Evolutionary conservation across 768 basidiomycete genomes (phyloP), one percentile per base, ranked within the genome.

Genomic region (Collybia nuda): DNA sequence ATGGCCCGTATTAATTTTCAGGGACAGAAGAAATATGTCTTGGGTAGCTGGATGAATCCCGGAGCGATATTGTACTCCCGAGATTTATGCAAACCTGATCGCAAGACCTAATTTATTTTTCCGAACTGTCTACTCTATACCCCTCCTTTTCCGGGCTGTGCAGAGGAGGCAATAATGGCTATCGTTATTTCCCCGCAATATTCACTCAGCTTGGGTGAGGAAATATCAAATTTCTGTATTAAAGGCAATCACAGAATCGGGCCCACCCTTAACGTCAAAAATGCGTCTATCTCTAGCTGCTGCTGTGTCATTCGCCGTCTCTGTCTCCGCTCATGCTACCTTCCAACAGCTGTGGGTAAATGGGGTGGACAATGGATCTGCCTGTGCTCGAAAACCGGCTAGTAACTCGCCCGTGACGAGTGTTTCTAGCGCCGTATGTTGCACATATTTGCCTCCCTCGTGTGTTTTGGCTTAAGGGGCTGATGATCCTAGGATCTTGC

Each of bases 331-430:
- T 4, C 78, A 80, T 58, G 74, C 79, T 24, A 80, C 79, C 3
- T 81, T 76, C 68, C 79, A 81, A 59, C 68, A 79, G 52, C 56
- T 81, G 43, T 80, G 79, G 78, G 69, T 79, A 44, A 76, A 77
- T 47, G 70, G 68, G 46, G 73, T 76, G 22, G 78, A 79, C 56
- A 71, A 73, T 51, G 77, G 74, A 43, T 65, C 59, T 26, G 70
- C 72, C 44, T 81, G 79, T 57, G 75, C 72, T 23, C 75, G 80
- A 22, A 50, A 66, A 17, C 76, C 77, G 2, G 55, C 56, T 17
- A 76, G 69, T 60, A 81, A 81, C 66, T 69, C 59, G 24, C 79
- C 79, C 4, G 75, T 78, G 9, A 74, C 75, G 6, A 66, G 62
- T 47, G 73, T 75, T 26, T 62, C 66, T 14, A 67, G 55, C 48